A percentile compares a stretch with the other conserved stretches of the same genome.
phyloP scores from a whole-genome alignment of 2,329 filamentous ascomycete species.

The Elsinoe necatrix region DNA sequence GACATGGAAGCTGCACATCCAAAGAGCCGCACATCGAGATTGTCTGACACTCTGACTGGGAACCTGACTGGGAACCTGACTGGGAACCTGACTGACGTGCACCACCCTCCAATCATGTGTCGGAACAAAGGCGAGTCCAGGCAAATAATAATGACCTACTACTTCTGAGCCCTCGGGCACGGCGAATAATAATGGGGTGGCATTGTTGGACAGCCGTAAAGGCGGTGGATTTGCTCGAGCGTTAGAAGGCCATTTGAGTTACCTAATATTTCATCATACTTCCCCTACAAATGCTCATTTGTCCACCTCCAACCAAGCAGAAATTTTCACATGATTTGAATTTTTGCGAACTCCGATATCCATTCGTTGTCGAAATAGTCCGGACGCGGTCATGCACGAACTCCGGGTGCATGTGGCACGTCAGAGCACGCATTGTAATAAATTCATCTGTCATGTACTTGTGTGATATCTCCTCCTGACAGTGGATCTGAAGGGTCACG shows the following conservation, averaged over 20 bases:
- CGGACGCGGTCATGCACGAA: background rate
- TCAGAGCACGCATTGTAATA: background rate
- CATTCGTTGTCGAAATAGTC: background rate
- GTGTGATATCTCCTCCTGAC: too few relatives aligned
- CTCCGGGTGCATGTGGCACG: background rate
- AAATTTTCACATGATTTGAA: background rate
- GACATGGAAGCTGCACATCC: background rate
- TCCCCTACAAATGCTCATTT: background rate
- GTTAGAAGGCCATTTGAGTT: background rate
- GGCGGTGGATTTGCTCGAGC: background rate
- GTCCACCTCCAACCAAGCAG: background rate
- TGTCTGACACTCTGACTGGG: background rate
- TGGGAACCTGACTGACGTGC: background rate
- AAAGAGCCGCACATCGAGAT: background rate
- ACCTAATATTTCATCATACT: constrained; percentile 15
- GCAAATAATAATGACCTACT: background rate
- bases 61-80: background rate
- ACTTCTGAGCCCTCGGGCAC: background rate
- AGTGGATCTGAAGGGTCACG: too few relatives aligned
- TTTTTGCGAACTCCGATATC: constrained; percentile 6
- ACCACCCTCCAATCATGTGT: background rate
- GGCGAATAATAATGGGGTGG: background rate
- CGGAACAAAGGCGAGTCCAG: background rate
- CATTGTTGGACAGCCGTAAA: background rate
- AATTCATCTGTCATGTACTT: background rate